Percentiles rank a stretch among this genome's conserved stretches.
Evolutionary conservation across 805 yeast species (phyloP).

Genomic region (Barnettozyma populi): DNA sequence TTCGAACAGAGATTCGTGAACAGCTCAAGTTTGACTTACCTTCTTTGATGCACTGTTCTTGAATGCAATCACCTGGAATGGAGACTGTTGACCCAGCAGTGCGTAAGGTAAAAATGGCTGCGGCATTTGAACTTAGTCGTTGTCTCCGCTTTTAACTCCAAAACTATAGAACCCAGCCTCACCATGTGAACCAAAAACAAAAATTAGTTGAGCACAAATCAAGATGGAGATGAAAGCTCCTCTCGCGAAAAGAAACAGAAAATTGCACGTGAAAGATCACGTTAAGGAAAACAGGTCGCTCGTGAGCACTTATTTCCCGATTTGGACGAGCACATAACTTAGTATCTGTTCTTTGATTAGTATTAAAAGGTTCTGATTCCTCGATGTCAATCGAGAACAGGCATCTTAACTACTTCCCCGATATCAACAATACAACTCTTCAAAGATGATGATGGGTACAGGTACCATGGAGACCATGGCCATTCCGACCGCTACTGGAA

Average conservation of each 20-base stretch:
- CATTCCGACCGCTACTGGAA: slow-evolving; percentile 11
- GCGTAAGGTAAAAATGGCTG: neutral
- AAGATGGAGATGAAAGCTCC: neutral
- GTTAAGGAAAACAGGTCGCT: neutral
- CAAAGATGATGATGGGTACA: slow-evolving; percentile 26
- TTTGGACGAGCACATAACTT: slow-evolving; percentile 9
- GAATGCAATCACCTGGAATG: slow-evolving; percentile 1
- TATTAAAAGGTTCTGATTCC: neutral
- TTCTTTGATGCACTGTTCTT: neutral
- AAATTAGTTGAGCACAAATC: neutral
- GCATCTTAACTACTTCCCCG: neutral
- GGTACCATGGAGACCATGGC: slow-evolving; percentile 19
- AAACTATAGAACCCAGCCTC: neutral
- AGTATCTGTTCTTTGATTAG: too few relatives aligned
- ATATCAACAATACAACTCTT: neutral
- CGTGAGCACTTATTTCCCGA: slow-evolving; percentile 11
- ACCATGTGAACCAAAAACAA: neutral
- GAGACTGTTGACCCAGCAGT: neutral
- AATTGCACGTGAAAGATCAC: slow-evolving; percentile 2
- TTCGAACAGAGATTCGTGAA: neutral
- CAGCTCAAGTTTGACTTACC: neutral
- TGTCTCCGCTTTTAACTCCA: neutral
- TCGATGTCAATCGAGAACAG: neutral
- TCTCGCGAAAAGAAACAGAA: neutral
- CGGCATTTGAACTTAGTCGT: neutral